Conservation (phyloP, 257 asterid species). For the Verbena officinalis region DNA sequence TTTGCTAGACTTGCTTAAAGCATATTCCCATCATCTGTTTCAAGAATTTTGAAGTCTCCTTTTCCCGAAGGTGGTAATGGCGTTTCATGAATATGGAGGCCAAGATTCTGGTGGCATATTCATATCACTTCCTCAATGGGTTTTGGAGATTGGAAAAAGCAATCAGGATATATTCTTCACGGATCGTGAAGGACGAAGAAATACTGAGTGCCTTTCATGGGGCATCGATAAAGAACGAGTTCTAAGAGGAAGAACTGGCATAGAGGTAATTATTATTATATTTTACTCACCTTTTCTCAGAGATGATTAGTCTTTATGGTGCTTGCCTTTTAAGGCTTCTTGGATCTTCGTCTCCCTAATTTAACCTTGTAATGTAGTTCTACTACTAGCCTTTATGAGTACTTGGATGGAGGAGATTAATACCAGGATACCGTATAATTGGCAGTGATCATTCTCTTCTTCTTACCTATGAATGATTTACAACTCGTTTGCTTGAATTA, state of each 20-base stretch:
- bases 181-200: constrained; percentile 81
- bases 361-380: constrained; percentile 8
- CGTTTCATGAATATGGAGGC: constrained; percentile 77
- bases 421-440: not conserved
- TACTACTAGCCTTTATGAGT: not conserved
- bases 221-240: constrained; percentile 76
- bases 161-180: constrained; percentile 82
- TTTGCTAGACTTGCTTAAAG: not conserved
- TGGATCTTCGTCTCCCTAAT: not conserved
- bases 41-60: constrained; percentile 17
- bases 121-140: constrained; percentile 79
- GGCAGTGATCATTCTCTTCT: not conserved
- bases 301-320: not conserved
- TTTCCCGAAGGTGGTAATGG: constrained; percentile 63
- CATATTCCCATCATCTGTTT: constrained; percentile 18
- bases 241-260: constrained; percentile 73
- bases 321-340: constrained; percentile 13
- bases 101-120: constrained; percentile 56
- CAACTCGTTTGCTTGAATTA: not conserved
- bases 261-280: constrained; percentile 52
- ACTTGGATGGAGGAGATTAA: not conserved
- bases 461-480: not conserved
- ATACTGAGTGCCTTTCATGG: constrained; percentile 79
- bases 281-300: constrained; percentile 13
- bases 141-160: constrained; percentile 73